Evolutionary conservation across 441 rosid genomes (phyloP).

Genomic region (Pelargonium cotyledonis): DNA sequence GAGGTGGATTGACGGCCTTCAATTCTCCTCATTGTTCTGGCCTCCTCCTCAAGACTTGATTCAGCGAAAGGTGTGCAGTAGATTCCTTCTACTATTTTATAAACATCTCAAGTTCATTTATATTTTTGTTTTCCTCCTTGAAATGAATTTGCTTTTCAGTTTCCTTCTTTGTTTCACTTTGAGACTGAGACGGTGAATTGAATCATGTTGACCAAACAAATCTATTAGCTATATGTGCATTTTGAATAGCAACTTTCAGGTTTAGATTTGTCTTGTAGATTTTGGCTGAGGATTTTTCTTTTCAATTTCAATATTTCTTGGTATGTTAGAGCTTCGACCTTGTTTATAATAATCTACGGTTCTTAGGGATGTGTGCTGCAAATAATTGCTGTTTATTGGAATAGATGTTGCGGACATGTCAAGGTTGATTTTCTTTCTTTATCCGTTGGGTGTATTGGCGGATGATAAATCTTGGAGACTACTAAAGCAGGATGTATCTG

Average conservation of each 20-base stretch:
- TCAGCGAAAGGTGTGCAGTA: constrained; percentile 60
- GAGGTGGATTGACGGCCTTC: constrained; percentile 95
- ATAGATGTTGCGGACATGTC: neutral
- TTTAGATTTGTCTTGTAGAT: neutral
- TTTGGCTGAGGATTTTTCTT: neutral
- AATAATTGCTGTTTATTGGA: neutral
- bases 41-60: constrained; percentile 76
- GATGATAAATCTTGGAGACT: too few species aligned
- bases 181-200: neutral
- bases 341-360: too few species aligned
- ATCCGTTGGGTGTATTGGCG: neutral
- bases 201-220: neutral
- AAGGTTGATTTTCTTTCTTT: neutral
- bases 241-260: neutral
- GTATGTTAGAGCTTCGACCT: too few species aligned
- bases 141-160: neutral
- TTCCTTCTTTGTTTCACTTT: constrained; percentile 2
- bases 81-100: neutral
- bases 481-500: too few species aligned
- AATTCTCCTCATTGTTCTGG: constrained; percentile 80
- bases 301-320: neutral
- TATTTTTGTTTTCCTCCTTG: neutral
- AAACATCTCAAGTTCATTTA: neutral
- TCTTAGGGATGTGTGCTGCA: neutral
- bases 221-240: neutral